Base-by-base conservation (phyloP, 352 stramenopile genomes). In the Thalassiosira ordinaria region DNA sequence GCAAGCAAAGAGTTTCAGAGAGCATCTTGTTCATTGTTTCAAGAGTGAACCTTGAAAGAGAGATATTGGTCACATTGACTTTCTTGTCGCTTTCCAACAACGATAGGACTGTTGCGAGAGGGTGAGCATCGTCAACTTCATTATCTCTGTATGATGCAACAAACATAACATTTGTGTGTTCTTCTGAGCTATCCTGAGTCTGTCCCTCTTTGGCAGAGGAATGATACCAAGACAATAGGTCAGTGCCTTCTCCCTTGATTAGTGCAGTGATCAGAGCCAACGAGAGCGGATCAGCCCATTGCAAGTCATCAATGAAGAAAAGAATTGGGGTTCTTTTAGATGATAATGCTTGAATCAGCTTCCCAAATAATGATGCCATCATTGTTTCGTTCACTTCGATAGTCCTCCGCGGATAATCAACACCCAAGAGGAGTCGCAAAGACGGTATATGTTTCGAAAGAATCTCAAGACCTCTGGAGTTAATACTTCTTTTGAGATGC, bases 241-340 rank as follows among this genome's bases (percentile, higher is more conserved):
- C 46, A 53, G 46, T 4, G 8, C 16, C 13, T 4, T 2, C n/a
- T 27, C 46, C 46, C 26, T 57, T 16, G 46, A 53, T 18, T 29
- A 53, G 46, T 18, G 20, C 2, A 16, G 7, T 60, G 31, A 66
- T 35, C 31, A 83, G n/a, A 5, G 71, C 74, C 1, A 78, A n/a
- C 8, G 56, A 73, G 31, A 49, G 51, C 26, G 39, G 16, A 65
- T 83, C 74, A 14, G 74, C 74, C 74, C 74, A 83, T 63, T 83
- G 74, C 11, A 83, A 35, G 49, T 83, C 74, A 74, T 83, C 74
- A 57, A 78, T 31, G 29, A 77, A 83, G n/a, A 83, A 65, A 8
- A 75, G 0, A 46, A 82, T 52, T 1, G 62, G 39, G 20, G 44
- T 60, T 20, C n/a, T 0, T 46, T 46, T 59, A 0, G 51, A 46